These are phyloP conservation scores for Globisporangium camurandrum DNA, from an alignment of 352 stramenopile species.

Conservation along the genomic window DNA sequence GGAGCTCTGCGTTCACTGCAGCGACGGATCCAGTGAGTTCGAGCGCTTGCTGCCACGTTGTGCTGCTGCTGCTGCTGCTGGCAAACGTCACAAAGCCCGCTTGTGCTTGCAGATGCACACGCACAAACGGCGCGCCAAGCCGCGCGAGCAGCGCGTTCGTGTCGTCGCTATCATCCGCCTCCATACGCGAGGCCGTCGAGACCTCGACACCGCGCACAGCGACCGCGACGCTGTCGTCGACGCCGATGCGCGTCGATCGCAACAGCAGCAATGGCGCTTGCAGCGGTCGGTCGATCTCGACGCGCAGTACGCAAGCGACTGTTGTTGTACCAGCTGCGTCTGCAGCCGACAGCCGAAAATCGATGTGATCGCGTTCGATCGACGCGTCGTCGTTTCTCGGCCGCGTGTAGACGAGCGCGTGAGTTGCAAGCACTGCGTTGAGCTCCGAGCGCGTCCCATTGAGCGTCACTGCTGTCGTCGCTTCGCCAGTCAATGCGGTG, in stretches of 20 bases:
- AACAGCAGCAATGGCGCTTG: slow-evolving; percentile 6
- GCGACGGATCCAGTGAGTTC: slow-evolving; percentile 3
- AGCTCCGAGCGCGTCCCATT: slow-evolving; percentile 10
- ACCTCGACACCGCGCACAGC: slow-evolving; percentile 9
- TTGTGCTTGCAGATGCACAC: slow-evolving; percentile 2
- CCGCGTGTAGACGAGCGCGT: slow-evolving; percentile 7
- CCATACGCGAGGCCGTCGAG: too few species aligned
- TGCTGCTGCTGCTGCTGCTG: neutral
- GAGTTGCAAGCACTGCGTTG: slow-evolving; percentile 5
- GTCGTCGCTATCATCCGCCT: neutral
- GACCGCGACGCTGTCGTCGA: slow-evolving; percentile 1
- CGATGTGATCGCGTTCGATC: slow-evolving; percentile 3
- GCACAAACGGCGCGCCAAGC: neutral
- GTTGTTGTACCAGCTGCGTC: too few species aligned
- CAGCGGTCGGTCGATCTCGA: slow-evolving; percentile 4
- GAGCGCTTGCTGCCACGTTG: slow-evolving; percentile 7
- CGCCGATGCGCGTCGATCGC: slow-evolving; percentile 1
- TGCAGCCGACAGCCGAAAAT: slow-evolving; percentile 2
- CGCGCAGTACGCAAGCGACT: slow-evolving; percentile 1
- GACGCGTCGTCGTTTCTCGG: neutral
- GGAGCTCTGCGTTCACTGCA: slow-evolving; percentile 4
- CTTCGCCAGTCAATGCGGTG: neutral
- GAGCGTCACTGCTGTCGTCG: neutral
- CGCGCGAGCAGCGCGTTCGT: neutral
- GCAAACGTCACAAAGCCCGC: slow-evolving; percentile 7